phyloP scores from a whole-genome alignment of 2,329 filamentous ascomycete genomes.

The Fusarium nanum region DNA sequence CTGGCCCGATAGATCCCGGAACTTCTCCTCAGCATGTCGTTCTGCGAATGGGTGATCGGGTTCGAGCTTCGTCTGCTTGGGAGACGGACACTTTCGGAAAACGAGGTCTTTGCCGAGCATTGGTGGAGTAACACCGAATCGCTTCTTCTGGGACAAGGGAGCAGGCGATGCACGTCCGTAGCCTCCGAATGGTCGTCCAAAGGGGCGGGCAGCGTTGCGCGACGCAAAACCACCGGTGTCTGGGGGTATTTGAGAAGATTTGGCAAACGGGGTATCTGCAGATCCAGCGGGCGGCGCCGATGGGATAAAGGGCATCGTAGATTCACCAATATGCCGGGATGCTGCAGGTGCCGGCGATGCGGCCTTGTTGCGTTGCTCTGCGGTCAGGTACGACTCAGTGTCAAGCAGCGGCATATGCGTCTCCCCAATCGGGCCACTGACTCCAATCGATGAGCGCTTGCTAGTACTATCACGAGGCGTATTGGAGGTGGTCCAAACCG shows the following conservation, averaged over 20 bases:
- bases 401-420: conserved; percentile 43
- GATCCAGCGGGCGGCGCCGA: conserved; percentile 35
- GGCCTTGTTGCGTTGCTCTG: conserved; percentile 39
- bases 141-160: conserved; percentile 58
- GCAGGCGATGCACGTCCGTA: conserved; percentile 48
- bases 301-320: conserved; percentile 43
- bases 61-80: conserved; percentile 86
- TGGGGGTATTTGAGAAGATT: conserved; percentile 52
- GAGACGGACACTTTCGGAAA: conserved; percentile 85
- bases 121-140: conserved; percentile 74
- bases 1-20: conserved; percentile 67
- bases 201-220: conserved; percentile 49
- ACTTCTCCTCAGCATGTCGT: conserved; percentile 59
- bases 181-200: conserved; percentile 53
- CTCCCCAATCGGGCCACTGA: conserved; percentile 44
- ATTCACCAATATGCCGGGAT: conserved; percentile 41
- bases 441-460: conserved; percentile 46
- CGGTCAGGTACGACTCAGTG: conserved; percentile 37
- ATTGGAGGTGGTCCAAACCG: conserved; percentile 56
- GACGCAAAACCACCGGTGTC: conserved; percentile 54
- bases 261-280: conserved; percentile 40
- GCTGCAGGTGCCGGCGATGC: conserved; percentile 34
- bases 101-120: conserved; percentile 87
- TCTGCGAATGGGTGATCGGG: conserved; percentile 74
- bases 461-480: conserved; percentile 42